These are phyloP conservation scores for Penicillium griseofulvum DNA, from an alignment of 2,329 filamentous ascomycete genomes.

Conservation along the genomic window DNA sequence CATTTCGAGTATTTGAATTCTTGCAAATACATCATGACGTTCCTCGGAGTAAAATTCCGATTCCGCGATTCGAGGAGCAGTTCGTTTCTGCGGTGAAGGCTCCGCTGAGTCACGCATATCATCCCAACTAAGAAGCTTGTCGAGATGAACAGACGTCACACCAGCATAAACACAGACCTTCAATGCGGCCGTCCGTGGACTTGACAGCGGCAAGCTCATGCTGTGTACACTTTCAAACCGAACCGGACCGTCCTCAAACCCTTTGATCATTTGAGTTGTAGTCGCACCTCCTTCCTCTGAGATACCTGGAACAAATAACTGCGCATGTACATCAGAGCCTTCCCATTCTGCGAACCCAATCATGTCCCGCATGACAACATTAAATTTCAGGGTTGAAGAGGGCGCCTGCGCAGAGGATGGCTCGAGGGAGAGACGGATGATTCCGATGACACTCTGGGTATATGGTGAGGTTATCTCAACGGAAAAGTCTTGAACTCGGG, in stretches of 20 bases:
- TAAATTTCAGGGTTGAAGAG: constrained; percentile 91
- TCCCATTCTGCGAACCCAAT: constrained; percentile 92
- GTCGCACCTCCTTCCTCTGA: constrained; percentile 89
- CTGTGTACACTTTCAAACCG: constrained; percentile 97
- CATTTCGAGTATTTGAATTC: constrained; percentile 86
- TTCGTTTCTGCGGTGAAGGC: constrained; percentile 57
- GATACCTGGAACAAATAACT: constrained; percentile 90
- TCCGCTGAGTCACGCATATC: constrained; percentile 81
- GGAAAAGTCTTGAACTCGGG: constrained; percentile 87
- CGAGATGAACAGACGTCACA: constrained; percentile 88
- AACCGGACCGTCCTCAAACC: constrained; percentile 89
- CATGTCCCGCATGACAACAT: constrained; percentile 96
- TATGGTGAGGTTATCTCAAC: constrained; percentile 90
- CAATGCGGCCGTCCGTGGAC: constrained; percentile 69
- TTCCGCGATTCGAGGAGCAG: constrained; percentile 72
- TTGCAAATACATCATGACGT: constrained; percentile 85
- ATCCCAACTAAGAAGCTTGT: constrained; percentile 97
- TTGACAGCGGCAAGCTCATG: constrained; percentile 86
- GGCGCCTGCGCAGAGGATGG: constrained; percentile 91
- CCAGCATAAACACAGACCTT: constrained; percentile 89
- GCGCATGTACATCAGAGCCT: constrained; percentile 91
- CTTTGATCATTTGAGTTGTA: constrained; percentile 89
- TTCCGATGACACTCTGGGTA: constrained; percentile 84
- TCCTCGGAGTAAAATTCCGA: constrained; percentile 92
- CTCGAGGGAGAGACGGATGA: constrained; percentile 85